These are phyloP conservation scores for Mediolabrus comicus DNA, from an alignment of 108 stramenopile genomes.

Conservation along the genomic window DNA sequence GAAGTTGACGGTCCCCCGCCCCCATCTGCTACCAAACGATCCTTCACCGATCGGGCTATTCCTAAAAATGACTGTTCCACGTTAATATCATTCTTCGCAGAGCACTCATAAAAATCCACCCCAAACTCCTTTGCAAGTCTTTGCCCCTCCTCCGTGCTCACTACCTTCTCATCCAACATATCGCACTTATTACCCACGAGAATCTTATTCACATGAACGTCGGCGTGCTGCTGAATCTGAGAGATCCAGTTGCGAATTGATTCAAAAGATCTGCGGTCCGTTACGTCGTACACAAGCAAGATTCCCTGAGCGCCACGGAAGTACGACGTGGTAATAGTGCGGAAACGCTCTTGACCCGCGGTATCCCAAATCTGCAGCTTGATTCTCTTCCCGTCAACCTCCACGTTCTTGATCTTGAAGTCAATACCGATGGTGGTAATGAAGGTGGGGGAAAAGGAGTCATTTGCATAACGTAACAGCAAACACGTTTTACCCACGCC, in stretches of 20 bases:
- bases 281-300: constrained; percentile 98
- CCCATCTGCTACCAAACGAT: constrained; percentile 80
- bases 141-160: constrained; percentile 93
- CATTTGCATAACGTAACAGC: constrained; percentile 98
- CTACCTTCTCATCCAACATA: constrained; percentile 92
- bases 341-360: constrained; percentile 92
- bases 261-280: constrained; percentile 97
- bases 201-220: constrained; percentile 95
- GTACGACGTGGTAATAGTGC: constrained; percentile 94
- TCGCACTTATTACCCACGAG: constrained; percentile 99
- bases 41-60: constrained; percentile 84
- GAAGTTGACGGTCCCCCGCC: constrained; percentile 62
- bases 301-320: constrained; percentile 98
- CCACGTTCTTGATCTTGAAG: constrained; percentile 96
- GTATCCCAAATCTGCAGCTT: constrained; percentile 98
- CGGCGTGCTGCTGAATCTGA: constrained; percentile 97
- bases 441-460: constrained; percentile 96
- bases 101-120: constrained; percentile 97
- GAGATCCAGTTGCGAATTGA: constrained; percentile 97
- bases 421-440: constrained; percentile 99
- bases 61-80: constrained; percentile 88
- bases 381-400: constrained; percentile 91
- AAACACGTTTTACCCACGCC: constrained; percentile 99
- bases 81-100: constrained; percentile 94
- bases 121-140: constrained; percentile 92